Base-by-base conservation (phyloP, 192 early-diverging fungal species). In the Lobosporangium transversale region DNA sequence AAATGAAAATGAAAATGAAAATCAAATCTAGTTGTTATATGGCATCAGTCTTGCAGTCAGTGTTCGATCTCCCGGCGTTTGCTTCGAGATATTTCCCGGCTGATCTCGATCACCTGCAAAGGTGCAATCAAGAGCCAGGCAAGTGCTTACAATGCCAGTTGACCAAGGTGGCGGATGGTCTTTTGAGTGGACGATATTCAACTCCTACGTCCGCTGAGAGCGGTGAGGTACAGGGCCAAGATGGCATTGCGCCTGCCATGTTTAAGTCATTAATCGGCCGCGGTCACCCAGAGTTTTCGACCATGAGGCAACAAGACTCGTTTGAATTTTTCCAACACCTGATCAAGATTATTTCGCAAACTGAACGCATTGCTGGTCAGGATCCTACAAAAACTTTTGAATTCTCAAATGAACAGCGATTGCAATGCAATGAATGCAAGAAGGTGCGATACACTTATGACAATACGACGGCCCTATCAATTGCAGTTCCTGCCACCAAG, bases 291-390 rank as follows among this genome's bases (percentile, higher is more conserved):
- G 98, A 99, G 70, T 99, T 99, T 56, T 89, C 91, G 21, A 93
- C 95, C 1, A 99, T 99, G 98, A 86, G 94, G 32, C 98, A 99
- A 79, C 98, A 98, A 87, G 98, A 99, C 70, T 94, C 97, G 1
- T 94, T 90, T 65, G 98, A 99, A 79, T 99, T 97, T 68, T 86
- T 95, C 58, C 90, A 91, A 66, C 89, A 94, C 56, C 65, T 97
- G 32, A 64, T 86, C 53, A 91, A 91, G 48, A 81, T 89, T 23
- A 80, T 97, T 48, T 83, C 91, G 57, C 86, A 95, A 52, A 91
- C 88, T 40, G 95, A 99, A 62, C 90, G 91, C 37, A 69, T 83
- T 5, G 79, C 79, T 14, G 66, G 68, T n/a, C 53, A 57, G 23
- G 91, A 96, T 62, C 94, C 96, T 11, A 92, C 92, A 17, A 76